These are phyloP conservation scores for Kwoniella europaea DNA, from an alignment of 768 basidiomycete genomes.

Conservation along the genomic window DNA sequence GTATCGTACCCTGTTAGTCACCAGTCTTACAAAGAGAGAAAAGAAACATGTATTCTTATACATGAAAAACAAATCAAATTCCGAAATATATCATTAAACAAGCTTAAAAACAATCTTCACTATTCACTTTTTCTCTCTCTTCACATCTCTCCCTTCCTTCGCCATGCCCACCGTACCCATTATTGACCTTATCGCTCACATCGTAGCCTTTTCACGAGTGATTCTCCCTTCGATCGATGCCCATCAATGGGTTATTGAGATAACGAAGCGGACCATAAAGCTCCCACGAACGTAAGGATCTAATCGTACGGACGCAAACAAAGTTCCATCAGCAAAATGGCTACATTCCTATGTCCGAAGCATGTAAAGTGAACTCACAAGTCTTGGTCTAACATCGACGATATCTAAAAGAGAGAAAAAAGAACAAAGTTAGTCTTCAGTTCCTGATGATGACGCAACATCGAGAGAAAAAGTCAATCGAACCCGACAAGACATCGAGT, in stretches of 20 bases:
- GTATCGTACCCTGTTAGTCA: no score
- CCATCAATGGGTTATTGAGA: conserved; percentile 29
- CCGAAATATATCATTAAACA: no score
- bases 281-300: conserved; percentile 93
- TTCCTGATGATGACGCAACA: background rate
- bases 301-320: background rate
- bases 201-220: no score
- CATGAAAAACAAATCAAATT: no score
- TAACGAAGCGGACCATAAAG: conserved; percentile 51
- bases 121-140: no score
- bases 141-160: no score
- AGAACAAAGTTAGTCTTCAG: conserved; percentile 1
- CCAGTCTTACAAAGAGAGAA: no score
- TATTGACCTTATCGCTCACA: no score
- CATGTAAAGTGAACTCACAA: conserved; percentile 65
- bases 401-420: conserved; percentile 61
- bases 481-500: background rate
- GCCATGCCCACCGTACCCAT: no score
- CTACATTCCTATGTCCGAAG: background rate
- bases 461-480: conserved; percentile 47
- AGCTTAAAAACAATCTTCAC: no score
- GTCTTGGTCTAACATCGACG: conserved; percentile 86
- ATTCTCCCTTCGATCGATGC: no score
- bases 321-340: background rate
- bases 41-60: no score